Conservation (phyloP, 176 grass and related monocot species). For the Phoenix dactylifera region DNA sequence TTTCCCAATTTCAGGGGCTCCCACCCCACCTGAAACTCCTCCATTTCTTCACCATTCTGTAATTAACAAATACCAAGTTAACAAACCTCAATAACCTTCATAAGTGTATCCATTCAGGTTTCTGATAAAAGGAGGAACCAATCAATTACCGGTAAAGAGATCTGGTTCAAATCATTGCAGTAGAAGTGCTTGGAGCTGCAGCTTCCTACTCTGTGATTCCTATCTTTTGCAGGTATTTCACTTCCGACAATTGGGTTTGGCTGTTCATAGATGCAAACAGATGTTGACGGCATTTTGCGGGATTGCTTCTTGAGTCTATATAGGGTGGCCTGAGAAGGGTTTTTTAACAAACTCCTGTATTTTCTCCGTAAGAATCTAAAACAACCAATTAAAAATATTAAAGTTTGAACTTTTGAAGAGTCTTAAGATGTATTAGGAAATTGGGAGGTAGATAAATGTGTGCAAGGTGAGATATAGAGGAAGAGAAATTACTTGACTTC, state of each 20-base stretch:
- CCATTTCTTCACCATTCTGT: conserved; percentile 38
- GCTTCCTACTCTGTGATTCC: conserved; percentile 8
- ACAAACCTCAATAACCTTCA: neutral
- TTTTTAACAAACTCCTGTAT: conserved; percentile 22
- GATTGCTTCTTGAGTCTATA: conserved; percentile 35
- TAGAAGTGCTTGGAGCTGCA: conserved; percentile 36
- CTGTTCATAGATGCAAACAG: neutral
- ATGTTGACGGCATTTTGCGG: neutral
- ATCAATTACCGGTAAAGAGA: conserved; percentile 36
- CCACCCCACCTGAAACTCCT: conserved; percentile 7
- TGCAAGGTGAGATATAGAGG: neutral
- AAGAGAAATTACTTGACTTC: conserved; percentile 56
- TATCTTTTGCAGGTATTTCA: neutral
- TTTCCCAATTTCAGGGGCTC: conserved; percentile 9
- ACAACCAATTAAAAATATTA: neutral
- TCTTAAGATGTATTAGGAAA: neutral
- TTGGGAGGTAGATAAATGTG: neutral
- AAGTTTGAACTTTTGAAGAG: neutral
- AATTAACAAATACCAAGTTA: conserved; percentile 1
- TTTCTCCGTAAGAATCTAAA: conserved; percentile 63
- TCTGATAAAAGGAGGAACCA: neutral
- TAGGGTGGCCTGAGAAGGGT: conserved; percentile 9
- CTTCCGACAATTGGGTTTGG: neutral
- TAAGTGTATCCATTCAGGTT: too few species aligned
- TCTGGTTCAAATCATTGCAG: conserved; percentile 41